These are phyloP conservation scores for Telopea speciosissima DNA, from an alignment of 177 flowering plant species.

Conservation along the genomic window DNA sequence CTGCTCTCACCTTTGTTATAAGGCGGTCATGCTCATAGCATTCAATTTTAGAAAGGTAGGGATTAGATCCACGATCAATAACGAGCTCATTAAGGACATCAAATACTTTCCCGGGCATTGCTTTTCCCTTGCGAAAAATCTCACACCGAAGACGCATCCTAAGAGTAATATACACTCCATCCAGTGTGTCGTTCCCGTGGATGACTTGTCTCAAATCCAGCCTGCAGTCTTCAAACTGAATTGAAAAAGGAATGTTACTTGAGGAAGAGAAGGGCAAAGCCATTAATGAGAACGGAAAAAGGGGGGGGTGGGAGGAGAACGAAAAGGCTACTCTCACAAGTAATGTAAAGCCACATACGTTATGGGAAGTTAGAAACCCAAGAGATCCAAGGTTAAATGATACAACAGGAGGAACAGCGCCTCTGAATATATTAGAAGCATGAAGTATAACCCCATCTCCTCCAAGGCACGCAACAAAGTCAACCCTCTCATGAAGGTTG, in stretches of 20 bases:
- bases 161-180: conserved; percentile 95
- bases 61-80: conserved; percentile 98
- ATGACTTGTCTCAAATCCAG: conserved; percentile 78
- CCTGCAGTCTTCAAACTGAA: conserved; percentile 77
- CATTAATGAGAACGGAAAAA: not conserved
- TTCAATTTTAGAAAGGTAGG: conserved; percentile 93
- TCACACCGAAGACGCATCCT: conserved; percentile 95
- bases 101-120: conserved; percentile 93
- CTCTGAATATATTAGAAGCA: conserved; percentile 91
- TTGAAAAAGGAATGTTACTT: conserved; percentile 9
- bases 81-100: conserved; percentile 93
- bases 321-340: too few relatives aligned
- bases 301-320: conserved; percentile 7
- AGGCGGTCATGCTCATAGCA: conserved; percentile 94
- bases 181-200: conserved; percentile 79
- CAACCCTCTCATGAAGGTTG: conserved; percentile 96
- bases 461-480: conserved; percentile 94
- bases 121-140: conserved; percentile 85
- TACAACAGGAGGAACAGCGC: conserved; percentile 93
- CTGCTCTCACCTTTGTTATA: conserved; percentile 77
- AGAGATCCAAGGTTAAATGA: conserved; percentile 99
- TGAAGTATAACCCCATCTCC: conserved; percentile 99
- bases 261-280: not conserved
- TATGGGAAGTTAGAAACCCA: conserved; percentile 95
- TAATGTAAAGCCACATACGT: conserved; percentile 33